A percentile compares a stretch with the other conserved stretches of the same genome.
Evolutionary conservation across 345 rosid genomes (phyloP).

Genomic region (Lagerstroemia speciosa): DNA sequence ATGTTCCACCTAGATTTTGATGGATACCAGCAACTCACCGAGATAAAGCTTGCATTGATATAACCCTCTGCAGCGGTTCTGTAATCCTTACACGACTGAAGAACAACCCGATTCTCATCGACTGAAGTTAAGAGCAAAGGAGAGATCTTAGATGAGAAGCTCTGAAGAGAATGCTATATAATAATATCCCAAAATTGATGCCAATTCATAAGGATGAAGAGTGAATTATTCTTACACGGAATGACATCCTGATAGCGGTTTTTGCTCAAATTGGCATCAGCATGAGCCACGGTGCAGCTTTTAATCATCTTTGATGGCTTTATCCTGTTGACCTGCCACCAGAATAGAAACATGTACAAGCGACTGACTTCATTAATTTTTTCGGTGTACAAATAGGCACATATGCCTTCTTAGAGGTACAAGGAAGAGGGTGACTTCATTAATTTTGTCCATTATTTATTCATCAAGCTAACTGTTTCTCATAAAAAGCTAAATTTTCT

Average conservation of each 20-base stretch:
- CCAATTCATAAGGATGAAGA: neutral
- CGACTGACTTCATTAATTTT: neutral
- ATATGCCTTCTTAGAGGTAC: too few relatives aligned
- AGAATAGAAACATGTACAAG: neutral
- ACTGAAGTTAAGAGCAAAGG: constrained; percentile 28
- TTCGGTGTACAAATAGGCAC: too few relatives aligned
- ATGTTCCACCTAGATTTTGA: neutral
- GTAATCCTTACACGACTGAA: constrained; percentile 54
- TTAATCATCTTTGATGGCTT: constrained; percentile 36
- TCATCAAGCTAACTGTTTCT: neutral
- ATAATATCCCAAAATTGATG: neutral
- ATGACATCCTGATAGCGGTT: constrained; percentile 66
- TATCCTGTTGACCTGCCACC: constrained; percentile 42
- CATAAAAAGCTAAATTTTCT: too few relatives aligned
- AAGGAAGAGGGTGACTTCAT: too few relatives aligned
- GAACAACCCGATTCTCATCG: constrained; percentile 66
- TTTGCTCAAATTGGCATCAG: constrained; percentile 46
- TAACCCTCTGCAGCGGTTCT: constrained; percentile 61
- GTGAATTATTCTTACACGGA: constrained; percentile 41
- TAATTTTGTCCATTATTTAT: neutral
- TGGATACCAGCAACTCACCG: constrained; percentile 26
- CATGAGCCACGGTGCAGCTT: constrained; percentile 49
- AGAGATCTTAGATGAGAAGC: neutral
- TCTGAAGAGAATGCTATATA: neutral
- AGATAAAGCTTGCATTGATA: constrained; percentile 74